phyloP scores from a whole-genome alignment of 2,329 filamentous ascomycete species.

The Trichoderma simmonsii region DNA sequence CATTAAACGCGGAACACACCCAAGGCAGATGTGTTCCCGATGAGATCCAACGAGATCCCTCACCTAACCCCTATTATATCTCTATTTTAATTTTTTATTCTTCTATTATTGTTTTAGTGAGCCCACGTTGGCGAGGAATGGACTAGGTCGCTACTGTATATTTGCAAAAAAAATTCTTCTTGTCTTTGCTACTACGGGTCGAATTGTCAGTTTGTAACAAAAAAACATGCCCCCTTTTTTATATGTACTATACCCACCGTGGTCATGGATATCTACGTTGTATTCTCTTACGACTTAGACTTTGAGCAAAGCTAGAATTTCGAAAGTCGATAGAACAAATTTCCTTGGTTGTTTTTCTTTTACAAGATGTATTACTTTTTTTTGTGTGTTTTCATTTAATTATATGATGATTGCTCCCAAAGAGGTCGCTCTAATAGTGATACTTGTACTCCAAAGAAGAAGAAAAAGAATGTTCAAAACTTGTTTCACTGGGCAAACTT shows the following conservation, averaged over 20 bases:
- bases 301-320: slow-evolving; percentile 14
- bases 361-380: not conserved
- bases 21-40: not conserved
- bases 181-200: not conserved
- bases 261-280: slow-evolving; percentile 16
- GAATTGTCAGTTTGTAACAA: slow-evolving; percentile 5
- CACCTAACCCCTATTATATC: not conserved
- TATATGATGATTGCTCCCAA: not conserved
- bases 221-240: not conserved
- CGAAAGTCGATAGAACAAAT: slow-evolving; percentile 1
- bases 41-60: not conserved
- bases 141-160: slow-evolving; percentile 4
- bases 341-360: not conserved
- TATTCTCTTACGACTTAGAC: slow-evolving; percentile 14
- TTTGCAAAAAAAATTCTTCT: not conserved
- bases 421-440: not conserved
- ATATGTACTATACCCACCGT: slow-evolving; percentile 16
- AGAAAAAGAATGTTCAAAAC: not conserved
- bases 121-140: not conserved
- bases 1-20: not conserved
- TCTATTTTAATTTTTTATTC: not conserved
- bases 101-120: not conserved
- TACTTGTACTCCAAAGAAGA: not conserved
- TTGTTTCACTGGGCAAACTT: not conserved
- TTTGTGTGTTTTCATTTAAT: not conserved